Evolutionary conservation across 805 yeast species (phyloP), one percentile per base, ranked within the genome.

Genomic region (Saccharomyces kudriavzevii): DNA sequence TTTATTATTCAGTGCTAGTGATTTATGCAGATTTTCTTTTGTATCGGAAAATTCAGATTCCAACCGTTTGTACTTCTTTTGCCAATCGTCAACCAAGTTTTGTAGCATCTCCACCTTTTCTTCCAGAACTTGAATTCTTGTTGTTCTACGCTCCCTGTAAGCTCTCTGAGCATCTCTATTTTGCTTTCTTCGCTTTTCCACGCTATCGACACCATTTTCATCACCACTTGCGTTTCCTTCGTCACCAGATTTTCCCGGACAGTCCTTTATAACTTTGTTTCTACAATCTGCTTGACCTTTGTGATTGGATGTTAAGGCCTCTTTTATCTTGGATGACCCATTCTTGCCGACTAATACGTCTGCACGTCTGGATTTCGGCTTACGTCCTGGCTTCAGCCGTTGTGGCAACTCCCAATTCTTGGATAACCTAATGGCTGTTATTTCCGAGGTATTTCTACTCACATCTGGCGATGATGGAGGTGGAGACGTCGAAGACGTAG

Each of bases 101-200:
- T 60, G 57, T 27, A 64, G 53, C 8, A 49, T 47, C 11, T 54
- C 54, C 11, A 67, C 66, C 10, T 60, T 53, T 14, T 78, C 81
- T 66, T 89, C 96, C 50, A 92, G 74, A 66, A 87, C 96, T 55
- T 82, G 82, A 4, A 89, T 91, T 50, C 92, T 72, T 35, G 87
- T 86, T 13, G 97, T 94, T 60, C 96, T 74, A 59, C 96, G 77
- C 68, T 89, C 95, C 59, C 97, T 74, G 72, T 89, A 88, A 1
- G 97, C 95, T 55, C 96, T 66, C 74, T 91, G 96, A 26, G 97
- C 96, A 20, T 94, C 96, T 55, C 97, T 74, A 66, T 90, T 90
- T 69, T 87, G 97, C 96, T 70, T 91, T 89, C 52, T 96, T 73
- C 70, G 89, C 87, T 22, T 88, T 82, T 88, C 84, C 11, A 35